Evolutionary conservation across 306 rosid genomes (phyloP), one percentile per base, ranked within the genome.

Genomic region (Astragalus membranaceus): DNA sequence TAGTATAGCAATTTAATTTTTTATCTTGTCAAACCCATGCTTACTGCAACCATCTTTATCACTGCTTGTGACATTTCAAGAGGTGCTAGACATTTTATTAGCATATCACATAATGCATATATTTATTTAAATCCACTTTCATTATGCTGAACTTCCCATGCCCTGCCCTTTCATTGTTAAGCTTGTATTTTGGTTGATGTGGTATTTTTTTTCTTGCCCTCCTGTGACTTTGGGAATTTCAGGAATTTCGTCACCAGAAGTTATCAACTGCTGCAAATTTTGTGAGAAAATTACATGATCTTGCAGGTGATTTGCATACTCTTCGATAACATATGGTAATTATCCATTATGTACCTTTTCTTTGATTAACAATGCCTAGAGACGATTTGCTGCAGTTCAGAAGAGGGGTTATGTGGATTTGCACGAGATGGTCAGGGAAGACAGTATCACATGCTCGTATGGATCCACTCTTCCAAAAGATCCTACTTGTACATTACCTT

Each of bases 381-480:
- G 60, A 63, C 29, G 42, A 71, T 54, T 20, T 67, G 67, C 64
- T 83, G 72, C 90, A 90, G 99, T 82, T 86, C 96, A 87, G 58
- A 94, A 90, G 85, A 94, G 88, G 80, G 97, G 97, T 62, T 85
- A 85, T 74, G 35, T 70, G 64, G 98, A 87, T 75, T 83, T 88
- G 46, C 94, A 85, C 58, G 98, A 84, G 50, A 76, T 64, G 85
- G 81, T 78, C 48, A 84, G 84, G 84, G 96, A 88, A 80, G 92
- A 87, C 20, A 80, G 65, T 69, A 17, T 48, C 13, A 7, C 86
- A 44, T 87, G 87, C 74, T 77, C 85, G 10, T 87, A 85, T 54
- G 99, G 99, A 50, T 80, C 85, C 60, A 94, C 97, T 36, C 99
- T 94, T 78, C 96, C 82, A 16, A 88, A 83, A 75, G 97, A 91